phyloP scores from a whole-genome alignment of 371 early-diverging fungal genomes.

The Rhizopus arrhizus region DNA sequence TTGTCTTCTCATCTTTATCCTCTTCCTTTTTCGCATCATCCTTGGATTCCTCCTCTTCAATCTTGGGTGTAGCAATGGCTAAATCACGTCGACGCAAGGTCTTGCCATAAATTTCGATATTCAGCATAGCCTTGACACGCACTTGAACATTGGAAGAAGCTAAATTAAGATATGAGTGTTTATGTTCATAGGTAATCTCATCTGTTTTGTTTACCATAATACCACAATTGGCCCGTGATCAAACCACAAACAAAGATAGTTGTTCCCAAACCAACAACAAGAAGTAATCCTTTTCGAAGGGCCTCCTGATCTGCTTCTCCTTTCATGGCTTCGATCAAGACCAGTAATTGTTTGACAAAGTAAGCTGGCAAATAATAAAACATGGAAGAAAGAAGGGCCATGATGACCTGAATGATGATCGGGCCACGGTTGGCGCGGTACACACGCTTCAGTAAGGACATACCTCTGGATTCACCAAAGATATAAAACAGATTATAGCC shows the following conservation, averaged over 20 bases:
- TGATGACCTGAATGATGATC: conserved; percentile 28
- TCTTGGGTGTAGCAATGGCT: conserved; percentile 35
- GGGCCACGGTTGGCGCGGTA: conserved; percentile 28
- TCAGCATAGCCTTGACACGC: conserved; percentile 52
- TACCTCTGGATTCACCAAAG: conserved; percentile 32
- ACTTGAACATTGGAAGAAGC: conserved; percentile 48
- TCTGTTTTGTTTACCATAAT: conserved; percentile 39
- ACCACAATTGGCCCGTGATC: conserved; percentile 52
- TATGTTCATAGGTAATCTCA: neutral
- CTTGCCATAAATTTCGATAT: conserved; percentile 63
- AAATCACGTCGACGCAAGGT: conserved; percentile 46
- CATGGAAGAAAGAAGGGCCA: conserved; percentile 30
- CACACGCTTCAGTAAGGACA: conserved; percentile 32
- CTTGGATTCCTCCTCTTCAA: conserved; percentile 26
- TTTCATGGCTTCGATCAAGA: conserved; percentile 36
- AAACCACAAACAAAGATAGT: conserved; percentile 44
- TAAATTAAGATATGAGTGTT: neutral
- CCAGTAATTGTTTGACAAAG: conserved; percentile 41
- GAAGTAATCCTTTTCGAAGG: conserved; percentile 37
- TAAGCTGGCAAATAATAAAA: conserved; percentile 44
- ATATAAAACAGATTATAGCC: conserved; percentile 39
- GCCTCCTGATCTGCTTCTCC: conserved; percentile 14
- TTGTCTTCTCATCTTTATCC: conserved; percentile 24
- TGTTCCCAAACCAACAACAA: conserved; percentile 47
- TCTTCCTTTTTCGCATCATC: conserved; percentile 11